Conservation (phyloP, 2,329 filamentous ascomycete species). For the Arachnopeziza araneosa region DNA sequence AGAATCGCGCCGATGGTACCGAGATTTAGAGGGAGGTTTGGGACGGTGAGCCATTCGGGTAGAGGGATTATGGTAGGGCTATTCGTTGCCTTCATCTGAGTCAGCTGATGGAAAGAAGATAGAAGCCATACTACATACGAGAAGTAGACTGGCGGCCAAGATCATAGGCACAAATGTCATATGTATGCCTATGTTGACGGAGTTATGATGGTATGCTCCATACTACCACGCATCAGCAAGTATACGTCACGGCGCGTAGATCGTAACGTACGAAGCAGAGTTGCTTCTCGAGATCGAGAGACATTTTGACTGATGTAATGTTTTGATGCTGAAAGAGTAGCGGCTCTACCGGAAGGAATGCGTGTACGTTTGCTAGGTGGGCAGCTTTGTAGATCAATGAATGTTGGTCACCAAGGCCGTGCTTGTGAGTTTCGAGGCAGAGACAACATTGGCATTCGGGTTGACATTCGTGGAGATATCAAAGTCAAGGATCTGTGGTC, state of each 20-base stretch:
- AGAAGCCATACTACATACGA: conserved; percentile 44
- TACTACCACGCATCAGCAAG: conserved; percentile 49
- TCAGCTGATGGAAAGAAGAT: background rate
- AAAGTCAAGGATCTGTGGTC: too few species aligned
- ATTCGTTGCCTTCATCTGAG: conserved; percentile 48
- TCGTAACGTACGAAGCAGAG: conserved; percentile 66
- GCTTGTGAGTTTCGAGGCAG: background rate
- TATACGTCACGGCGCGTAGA: background rate
- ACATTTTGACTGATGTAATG: conserved; percentile 38
- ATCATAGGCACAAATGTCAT: conserved; percentile 75
- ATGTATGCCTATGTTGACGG: conserved; percentile 72
- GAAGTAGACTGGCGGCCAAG: conserved; percentile 62
- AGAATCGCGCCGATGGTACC: conserved; percentile 59
- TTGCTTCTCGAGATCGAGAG: conserved; percentile 75
- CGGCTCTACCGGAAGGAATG: background rate
- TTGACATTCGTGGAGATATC: background rate
- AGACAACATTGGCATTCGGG: background rate
- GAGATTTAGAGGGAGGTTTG: conserved; percentile 61
- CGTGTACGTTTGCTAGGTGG: background rate
- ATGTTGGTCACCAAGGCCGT: background rate
- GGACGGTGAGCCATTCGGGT: conserved; percentile 61
- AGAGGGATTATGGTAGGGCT: conserved; percentile 57
- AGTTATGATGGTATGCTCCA: conserved; percentile 76
- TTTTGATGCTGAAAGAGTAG: background rate
- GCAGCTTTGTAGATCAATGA: background rate